These are phyloP conservation scores for Polytrichum commune DNA, from an alignment of 225 moss, liverwort and hornwort species.

Conservation along the genomic window DNA sequence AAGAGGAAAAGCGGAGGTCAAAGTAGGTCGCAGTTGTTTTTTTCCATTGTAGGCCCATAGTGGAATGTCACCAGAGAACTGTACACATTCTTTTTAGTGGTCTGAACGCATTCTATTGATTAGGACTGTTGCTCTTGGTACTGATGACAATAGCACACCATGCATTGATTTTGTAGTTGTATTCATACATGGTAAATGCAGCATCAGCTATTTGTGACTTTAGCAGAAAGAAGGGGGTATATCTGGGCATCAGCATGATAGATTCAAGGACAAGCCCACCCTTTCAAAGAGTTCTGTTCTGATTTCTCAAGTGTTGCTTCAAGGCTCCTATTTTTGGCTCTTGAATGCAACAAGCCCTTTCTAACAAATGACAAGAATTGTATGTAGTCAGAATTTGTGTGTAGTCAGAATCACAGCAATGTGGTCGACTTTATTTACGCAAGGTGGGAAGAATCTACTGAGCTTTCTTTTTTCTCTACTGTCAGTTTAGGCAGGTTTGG, in stretches of 20 bases:
- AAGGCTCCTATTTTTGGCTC: neutral
- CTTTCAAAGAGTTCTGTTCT: neutral
- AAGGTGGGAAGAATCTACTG: too few relatives aligned
- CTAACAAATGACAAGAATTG: slow-evolving; percentile 7
- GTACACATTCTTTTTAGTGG: neutral
- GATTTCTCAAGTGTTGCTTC: neutral
- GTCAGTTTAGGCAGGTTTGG: too few relatives aligned
- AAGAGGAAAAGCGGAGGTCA: too few relatives aligned
- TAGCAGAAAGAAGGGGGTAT: neutral
- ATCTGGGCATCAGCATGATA: neutral
- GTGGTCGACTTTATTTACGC: too few relatives aligned
- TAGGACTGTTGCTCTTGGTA: neutral
- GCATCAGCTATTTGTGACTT: neutral
- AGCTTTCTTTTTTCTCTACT: too few relatives aligned
- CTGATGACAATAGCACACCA: neutral
- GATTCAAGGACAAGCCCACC: neutral
- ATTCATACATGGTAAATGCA: neutral
- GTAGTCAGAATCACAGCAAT: too few relatives aligned
- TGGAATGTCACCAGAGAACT: neutral
- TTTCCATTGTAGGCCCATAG: neutral
- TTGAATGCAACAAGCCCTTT: slow-evolving; percentile 3
- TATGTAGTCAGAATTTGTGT: neutral
- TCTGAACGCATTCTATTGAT: neutral
- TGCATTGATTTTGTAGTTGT: neutral
- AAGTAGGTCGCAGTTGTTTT: too few relatives aligned